Conservation (phyloP, 2,329 filamentous ascomycete genomes). For the Aureobasidium mangrovei region DNA sequence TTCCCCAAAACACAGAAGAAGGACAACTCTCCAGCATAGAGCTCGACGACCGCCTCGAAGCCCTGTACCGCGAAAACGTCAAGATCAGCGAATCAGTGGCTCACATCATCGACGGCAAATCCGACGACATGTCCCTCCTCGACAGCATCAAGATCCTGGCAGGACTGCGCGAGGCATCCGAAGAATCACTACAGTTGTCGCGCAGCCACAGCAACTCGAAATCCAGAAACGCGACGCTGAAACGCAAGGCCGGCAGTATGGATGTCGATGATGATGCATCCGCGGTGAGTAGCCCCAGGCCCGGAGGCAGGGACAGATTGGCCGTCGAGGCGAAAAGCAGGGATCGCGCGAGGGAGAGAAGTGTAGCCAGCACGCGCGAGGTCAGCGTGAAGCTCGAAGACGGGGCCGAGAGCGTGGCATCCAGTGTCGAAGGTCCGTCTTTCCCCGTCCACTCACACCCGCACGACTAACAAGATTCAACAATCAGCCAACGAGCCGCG, state of each 20-base stretch:
- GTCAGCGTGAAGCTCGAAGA: constrained; percentile 45
- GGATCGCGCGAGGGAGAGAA: constrained; percentile 33
- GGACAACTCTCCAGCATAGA: constrained; percentile 25
- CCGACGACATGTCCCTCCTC: constrained; percentile 33
- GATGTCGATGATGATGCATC: constrained; percentile 25
- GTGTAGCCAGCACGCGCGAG: constrained; percentile 39
- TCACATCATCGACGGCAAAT: constrained; percentile 35
- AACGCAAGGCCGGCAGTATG: constrained; percentile 18
- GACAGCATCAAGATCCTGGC: constrained; percentile 39
- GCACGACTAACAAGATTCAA: neutral
- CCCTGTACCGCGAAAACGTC: constrained; percentile 40
- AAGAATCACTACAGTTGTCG: constrained; percentile 22
- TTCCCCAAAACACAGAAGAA: constrained; percentile 17
- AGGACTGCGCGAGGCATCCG: constrained; percentile 39
- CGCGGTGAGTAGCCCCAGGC: constrained; percentile 25
- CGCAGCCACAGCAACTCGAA: constrained; percentile 13
- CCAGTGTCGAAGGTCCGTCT: constrained; percentile 32
- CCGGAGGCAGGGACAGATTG: constrained; percentile 11
- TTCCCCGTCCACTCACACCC: neutral
- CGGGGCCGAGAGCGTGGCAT: constrained; percentile 33
- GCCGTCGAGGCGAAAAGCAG: constrained; percentile 13
- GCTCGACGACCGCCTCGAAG: constrained; percentile 39
- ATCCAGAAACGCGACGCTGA: constrained; percentile 14
- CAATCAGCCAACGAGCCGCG: constrained; percentile 14
- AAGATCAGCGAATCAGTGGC: constrained; percentile 39